Conservation (phyloP, 164 flowering plant species). For the Magnolia officinalis region DNA sequence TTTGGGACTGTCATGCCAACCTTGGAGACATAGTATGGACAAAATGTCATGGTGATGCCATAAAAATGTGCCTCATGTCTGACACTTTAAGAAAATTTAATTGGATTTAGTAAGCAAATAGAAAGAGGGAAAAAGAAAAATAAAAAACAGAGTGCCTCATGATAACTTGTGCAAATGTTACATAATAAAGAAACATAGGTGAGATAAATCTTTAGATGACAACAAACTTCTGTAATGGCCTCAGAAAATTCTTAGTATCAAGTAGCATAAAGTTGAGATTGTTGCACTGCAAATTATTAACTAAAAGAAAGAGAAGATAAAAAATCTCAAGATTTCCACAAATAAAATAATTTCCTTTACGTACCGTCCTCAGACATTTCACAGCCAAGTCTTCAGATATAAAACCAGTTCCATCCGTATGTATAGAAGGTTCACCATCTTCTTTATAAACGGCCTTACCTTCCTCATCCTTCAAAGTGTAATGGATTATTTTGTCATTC, state of each 20-base stretch:
- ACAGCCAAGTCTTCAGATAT: constrained; percentile 77
- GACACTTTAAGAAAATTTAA: too few species aligned
- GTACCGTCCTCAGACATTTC: constrained; percentile 40
- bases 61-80: too few species aligned
- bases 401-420: constrained; percentile 92
- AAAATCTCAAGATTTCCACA: too few species aligned
- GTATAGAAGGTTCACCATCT: constrained; percentile 54
- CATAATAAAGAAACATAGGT: background rate
- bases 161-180: too few species aligned
- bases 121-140: too few species aligned
- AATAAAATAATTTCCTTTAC: constrained; percentile 21
- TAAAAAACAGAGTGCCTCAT: too few species aligned
- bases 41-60: too few species aligned
- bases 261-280: background rate
- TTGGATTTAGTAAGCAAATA: too few species aligned
- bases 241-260: background rate
- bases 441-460: constrained; percentile 37
- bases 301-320: constrained; percentile 20
- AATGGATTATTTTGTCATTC: background rate
- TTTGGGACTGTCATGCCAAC: too few species aligned
- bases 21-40: too few species aligned
- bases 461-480: constrained; percentile 45
- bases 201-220: background rate
- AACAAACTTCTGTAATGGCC: background rate
- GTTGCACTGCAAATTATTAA: background rate